Base-by-base conservation (phyloP, 345 rosid species). In the Moringa oleifera region DNA sequence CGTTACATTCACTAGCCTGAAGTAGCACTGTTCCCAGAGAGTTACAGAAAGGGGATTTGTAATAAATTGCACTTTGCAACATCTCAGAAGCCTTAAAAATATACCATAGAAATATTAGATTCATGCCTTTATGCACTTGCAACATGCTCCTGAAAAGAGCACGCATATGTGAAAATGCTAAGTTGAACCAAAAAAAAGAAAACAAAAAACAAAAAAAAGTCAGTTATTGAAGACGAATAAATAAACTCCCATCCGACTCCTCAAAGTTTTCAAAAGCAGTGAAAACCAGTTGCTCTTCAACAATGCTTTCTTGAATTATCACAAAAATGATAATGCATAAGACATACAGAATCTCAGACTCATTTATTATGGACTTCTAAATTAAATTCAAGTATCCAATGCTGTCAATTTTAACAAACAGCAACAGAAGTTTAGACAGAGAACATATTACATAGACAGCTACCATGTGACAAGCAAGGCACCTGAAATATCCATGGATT, bases 401-500 rank as follows among this genome's bases (percentile, higher is more conserved):
- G 23, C 21, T 56, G 23, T 25, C 23, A 31, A 21, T 31, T 53
- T 41, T 15, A 22, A 24, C 59, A 62, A 28, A 56, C 20, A 54
- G 57, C 63, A 21, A 62, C 16, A 73, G 61, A 47, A 20, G 23
- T 60, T 28, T n/a, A 59, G 51, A 62, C 25, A 59, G n/a, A 45
- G 33, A 51, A 65, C 12, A 25, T 7, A 67, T 52, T 55, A 25
- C 7, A 67, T 55, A 56, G 57, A 49, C 18, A 63, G 62, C 45
- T 54, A 68, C 36, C 46, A 58, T 41, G 55, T 55, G 58, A 52
- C 19, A 22, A 23, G 54, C 49, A 66, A 47, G 19, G 61, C 59
- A 93, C 98, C 97, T 90, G 96, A 72, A 85, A 88, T 73, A 93
- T 83, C 96, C 97, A 93, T 25, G 81, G 72, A 73, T 80, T 90